phyloP scores from a whole-genome alignment of 2,329 filamentous ascomycete species.

The Trichoderma gracile region DNA sequence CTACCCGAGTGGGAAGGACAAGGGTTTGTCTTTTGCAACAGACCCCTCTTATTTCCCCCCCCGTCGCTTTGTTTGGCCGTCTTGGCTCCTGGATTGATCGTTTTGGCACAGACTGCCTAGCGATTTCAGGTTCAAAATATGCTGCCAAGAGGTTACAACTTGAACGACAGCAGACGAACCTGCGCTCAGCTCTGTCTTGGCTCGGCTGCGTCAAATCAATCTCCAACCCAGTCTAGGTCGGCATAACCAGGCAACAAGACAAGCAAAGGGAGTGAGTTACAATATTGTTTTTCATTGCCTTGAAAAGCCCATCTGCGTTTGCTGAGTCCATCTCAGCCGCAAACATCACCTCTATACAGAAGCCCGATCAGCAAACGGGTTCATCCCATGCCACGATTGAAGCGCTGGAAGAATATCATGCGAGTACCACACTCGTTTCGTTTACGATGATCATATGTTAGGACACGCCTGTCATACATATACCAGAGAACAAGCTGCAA shows the following conservation, averaged over 20 bases:
- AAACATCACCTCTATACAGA: not conserved
- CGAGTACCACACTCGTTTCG: not conserved
- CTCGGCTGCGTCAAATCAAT: constrained; percentile 15
- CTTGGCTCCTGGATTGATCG: constrained; percentile 1
- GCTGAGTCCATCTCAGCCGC: not conserved
- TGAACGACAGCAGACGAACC: constrained; percentile 1
- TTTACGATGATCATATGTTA: not conserved
- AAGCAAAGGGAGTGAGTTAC: not conserved
- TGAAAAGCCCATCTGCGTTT: not conserved
- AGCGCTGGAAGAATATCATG: not conserved
- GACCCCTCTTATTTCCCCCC: not conserved
- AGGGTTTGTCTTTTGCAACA: too few species aligned
- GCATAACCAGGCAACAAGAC: not conserved
- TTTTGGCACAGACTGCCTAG: constrained; percentile 1
- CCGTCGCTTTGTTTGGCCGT: constrained; percentile 1
- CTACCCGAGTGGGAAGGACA: too few species aligned
- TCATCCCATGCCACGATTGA: not conserved
- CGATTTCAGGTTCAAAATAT: not conserved
- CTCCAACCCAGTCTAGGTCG: constrained; percentile 1
- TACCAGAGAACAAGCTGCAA: not conserved
- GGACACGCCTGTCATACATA: not conserved
- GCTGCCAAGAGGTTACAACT: constrained; percentile 13
- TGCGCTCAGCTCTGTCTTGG: constrained; percentile 13
- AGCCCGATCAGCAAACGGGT: not conserved
- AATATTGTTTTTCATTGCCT: not conserved